Base-by-base conservation (phyloP, 2,329 filamentous ascomycete genomes). In the Rhynchosporium secalis region DNA sequence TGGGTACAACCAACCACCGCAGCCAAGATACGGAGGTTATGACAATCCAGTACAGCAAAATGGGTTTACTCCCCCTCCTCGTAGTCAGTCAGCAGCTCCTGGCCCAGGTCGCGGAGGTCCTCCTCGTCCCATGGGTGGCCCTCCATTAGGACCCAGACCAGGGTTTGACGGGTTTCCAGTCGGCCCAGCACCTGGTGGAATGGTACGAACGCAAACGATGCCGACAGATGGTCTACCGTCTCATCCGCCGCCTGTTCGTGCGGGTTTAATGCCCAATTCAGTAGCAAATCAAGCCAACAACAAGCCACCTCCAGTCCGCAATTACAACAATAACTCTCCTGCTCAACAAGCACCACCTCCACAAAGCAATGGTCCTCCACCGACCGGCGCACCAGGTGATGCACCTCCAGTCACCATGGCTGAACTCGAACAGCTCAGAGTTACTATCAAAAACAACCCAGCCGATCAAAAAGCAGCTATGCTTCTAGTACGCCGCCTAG, bases 401-500 rank as follows among this genome's bases (percentile, higher is more conserved):
- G 54, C 61, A 40, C n/a, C 71, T 28, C 72, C 75, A 10, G 88
- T 98, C 3, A 96, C 93, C 0, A 78, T 83, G 2, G 85, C 90
- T 48, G 91, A 96, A 73, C 80, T 99, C 7, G 90, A 96, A 68
- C 82, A 82, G 28, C 78, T 98, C 8, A 87, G 45, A 86, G 84
- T 85, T 70, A 78, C 80, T 6, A 87, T 90, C 66, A 90, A 89
- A 73, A 80, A 79, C 31, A 90, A 92, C 64, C 86, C 92, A 0
- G 81, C 82, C 36, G 92, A 97, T 68, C 84, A 89, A 65, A 83
- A 83, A 52, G 83, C 86, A 2, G 88, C 90, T 13, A 79, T 99
- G 61, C 79, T 81, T 9, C 80, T 96, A 20, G 92, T 91, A 0
- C 94, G 93, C 77, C 91, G 89, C 70, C 79, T 97, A 4, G 86